Evolutionary conservation across 2,329 filamentous ascomycete species (phyloP), one percentile per base, ranked within the genome.

Genomic region (Sporothrix dimorphospora): DNA sequence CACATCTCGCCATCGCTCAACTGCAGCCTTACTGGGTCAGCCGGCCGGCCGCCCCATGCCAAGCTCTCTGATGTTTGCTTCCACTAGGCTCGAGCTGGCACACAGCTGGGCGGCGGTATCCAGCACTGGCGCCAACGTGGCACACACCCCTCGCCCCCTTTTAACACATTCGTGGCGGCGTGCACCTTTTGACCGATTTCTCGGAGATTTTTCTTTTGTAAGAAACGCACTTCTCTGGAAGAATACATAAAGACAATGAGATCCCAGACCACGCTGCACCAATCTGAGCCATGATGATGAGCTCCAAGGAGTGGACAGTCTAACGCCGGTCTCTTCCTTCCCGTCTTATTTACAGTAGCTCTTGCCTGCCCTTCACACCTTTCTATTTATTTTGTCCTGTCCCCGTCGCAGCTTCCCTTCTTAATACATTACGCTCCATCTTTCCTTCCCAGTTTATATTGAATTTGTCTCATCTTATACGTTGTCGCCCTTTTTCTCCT

Each of bases 11-110:
- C 11, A 9, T 53, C n/a, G 49, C 49, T 34, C 53, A 34, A 30
- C 53, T 34, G 53, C 57, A 63, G 57, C 57, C 57, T 42, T 42
- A 63, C 57, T 38, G 27, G 30, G 38, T 42, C 57, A 42, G 57
- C 34, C 34, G 30, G 27, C 53, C 27, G 53, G 14, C 27, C 53
- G 19, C 11, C 30, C 19, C 34, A 61, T 61, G 57, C 57, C 57
- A 61, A 40, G 57, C 57, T 40, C 21, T 61, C 24, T 16, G 42
- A 3, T 9, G 30, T 6, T 59, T 38, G 45, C 19, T 53, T 21
- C 51, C 8, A 30, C 53, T 55, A 30, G 16, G 21, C 53, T 55
- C 24, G 24, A 34, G 45, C 53, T 57, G 27, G 53, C 11, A 55
- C 53, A 27, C 53, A 57, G 53, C 53, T 57, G 53, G 53, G 27